These are phyloP conservation scores for Glonium stellatum DNA, from an alignment of 495 filamentous ascomycete genomes.

Conservation along the genomic window DNA sequence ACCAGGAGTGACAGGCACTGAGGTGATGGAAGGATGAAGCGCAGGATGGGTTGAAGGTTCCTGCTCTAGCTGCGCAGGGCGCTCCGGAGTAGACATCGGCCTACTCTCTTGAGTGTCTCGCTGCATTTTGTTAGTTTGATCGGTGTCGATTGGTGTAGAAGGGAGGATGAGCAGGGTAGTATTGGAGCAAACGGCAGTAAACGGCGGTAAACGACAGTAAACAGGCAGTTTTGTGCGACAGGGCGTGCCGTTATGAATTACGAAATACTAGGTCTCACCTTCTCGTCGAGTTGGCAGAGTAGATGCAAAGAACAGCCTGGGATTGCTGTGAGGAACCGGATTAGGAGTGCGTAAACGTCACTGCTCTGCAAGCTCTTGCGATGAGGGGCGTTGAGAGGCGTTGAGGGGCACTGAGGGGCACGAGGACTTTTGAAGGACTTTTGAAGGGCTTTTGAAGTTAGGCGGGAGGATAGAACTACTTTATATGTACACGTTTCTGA, in stretches of 20 bases:
- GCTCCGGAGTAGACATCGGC: constrained; percentile 8
- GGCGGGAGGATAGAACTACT: no score
- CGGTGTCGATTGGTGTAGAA: background rate
- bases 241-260: background rate
- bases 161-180: background rate
- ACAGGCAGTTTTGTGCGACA: background rate
- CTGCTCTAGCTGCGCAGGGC: constrained; percentile 6
- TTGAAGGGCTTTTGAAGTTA: no score
- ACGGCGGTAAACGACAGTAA: background rate
- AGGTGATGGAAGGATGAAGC: constrained; percentile 31
- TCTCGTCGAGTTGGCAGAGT: background rate
- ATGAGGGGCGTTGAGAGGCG: background rate
- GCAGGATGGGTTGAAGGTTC: constrained; percentile 19
- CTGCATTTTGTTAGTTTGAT: background rate
- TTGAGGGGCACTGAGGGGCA: background rate
- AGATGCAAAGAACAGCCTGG: background rate
- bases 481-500: no score
- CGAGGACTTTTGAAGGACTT: background rate
- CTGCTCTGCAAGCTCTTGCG: background rate
- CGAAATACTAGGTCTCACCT: background rate
- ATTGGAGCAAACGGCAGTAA: background rate
- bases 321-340: background rate
- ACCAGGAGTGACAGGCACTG: constrained; percentile 34
- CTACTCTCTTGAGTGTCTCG: constrained; percentile 9
- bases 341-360: background rate